Percentiles rank a stretch among this genome's conserved stretches.
These are phyloP conservation scores for Microdochium paspali DNA, from an alignment of 2,329 filamentous ascomycete species.

Conservation along the genomic window DNA sequence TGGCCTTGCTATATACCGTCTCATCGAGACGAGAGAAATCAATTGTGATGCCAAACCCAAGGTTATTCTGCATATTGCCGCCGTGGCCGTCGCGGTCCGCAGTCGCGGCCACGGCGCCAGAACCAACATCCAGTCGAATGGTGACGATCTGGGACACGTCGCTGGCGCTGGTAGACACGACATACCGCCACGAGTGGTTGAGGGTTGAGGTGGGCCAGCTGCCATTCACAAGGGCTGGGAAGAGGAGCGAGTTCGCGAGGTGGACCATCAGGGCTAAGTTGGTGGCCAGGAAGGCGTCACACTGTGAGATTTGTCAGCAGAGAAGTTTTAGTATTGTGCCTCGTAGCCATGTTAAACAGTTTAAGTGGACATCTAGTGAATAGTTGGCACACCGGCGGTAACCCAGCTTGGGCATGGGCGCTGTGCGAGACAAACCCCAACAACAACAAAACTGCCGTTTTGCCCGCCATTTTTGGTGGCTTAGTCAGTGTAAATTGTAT, in stretches of 20 bases:
- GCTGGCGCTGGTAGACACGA: conserved; percentile 9
- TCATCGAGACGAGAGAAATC: background rate
- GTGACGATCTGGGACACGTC: conserved; percentile 13
- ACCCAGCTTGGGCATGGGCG: background rate
- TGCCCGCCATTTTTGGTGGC: too few relatives aligned
- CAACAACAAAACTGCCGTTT: too few relatives aligned
- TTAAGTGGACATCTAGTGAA: background rate
- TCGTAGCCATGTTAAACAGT: background rate
- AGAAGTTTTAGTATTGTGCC: too few relatives aligned
- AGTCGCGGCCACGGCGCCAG: conserved; percentile 27
- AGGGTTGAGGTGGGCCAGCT: conserved; percentile 10
- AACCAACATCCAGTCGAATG: conserved; percentile 5
- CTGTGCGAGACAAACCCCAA: too few relatives aligned
- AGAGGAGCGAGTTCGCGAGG: conserved; percentile 1
- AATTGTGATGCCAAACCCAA: conserved; percentile 6
- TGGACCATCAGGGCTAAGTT: conserved; percentile 3
- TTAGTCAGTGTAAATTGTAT: too few relatives aligned
- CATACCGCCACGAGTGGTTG: conserved; percentile 15
- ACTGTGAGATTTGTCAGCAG: background rate
- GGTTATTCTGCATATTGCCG: conserved; percentile 30
- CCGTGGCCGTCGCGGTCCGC: conserved; percentile 41
- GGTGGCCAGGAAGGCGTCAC: conserved; percentile 1
- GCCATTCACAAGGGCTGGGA: conserved; percentile 4
- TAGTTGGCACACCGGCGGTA: background rate
- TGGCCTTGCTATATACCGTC: background rate